Evolutionary conservation across 805 yeast species (phyloP).

Genomic region (Diddensiella caesifluorescens): DNA sequence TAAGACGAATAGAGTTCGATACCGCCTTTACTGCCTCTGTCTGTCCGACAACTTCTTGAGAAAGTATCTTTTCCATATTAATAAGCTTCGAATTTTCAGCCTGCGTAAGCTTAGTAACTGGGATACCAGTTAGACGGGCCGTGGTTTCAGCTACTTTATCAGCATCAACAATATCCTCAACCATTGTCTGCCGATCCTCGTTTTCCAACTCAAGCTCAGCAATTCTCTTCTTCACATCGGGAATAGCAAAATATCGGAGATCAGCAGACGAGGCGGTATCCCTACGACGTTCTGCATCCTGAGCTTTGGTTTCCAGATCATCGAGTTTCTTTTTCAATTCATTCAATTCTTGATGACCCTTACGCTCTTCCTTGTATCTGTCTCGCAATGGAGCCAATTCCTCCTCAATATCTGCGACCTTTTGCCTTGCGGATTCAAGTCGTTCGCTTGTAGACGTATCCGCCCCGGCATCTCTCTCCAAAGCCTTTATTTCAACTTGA

Average conservation of each 20-base stretch:
- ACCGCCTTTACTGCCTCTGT: slow-evolving; percentile 94
- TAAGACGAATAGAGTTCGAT: slow-evolving; percentile 86
- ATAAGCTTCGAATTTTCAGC: slow-evolving; percentile 92
- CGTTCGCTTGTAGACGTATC: slow-evolving; percentile 78
- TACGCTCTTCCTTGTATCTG: slow-evolving; percentile 77
- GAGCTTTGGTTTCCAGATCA: slow-evolving; percentile 87
- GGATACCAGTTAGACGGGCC: slow-evolving; percentile 94
- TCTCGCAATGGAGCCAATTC: slow-evolving; percentile 79
- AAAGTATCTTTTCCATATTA: slow-evolving; percentile 84
- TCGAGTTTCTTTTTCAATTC: slow-evolving; percentile 85
- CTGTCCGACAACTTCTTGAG: slow-evolving; percentile 89
- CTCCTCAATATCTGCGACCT: slow-evolving; percentile 79
- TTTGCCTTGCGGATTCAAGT: slow-evolving; percentile 68
- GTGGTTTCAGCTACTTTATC: slow-evolving; percentile 96
- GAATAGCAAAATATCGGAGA: slow-evolving; percentile 93
- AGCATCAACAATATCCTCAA: slow-evolving; percentile 84
- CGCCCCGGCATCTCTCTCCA: slow-evolving; percentile 91
- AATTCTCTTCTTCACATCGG: slow-evolving; percentile 77
- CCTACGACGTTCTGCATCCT: slow-evolving; percentile 94
- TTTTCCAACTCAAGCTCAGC: slow-evolving; percentile 72
- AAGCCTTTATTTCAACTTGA: slow-evolving; percentile 93
- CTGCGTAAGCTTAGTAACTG: slow-evolving; percentile 88
- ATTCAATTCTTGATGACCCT: slow-evolving; percentile 87
- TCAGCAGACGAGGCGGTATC: slow-evolving; percentile 95
- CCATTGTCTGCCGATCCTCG: slow-evolving; percentile 57